Evolutionary conservation across 352 stramenopile genomes (phyloP).

Genomic region (Globisporangium apiculatum): DNA sequence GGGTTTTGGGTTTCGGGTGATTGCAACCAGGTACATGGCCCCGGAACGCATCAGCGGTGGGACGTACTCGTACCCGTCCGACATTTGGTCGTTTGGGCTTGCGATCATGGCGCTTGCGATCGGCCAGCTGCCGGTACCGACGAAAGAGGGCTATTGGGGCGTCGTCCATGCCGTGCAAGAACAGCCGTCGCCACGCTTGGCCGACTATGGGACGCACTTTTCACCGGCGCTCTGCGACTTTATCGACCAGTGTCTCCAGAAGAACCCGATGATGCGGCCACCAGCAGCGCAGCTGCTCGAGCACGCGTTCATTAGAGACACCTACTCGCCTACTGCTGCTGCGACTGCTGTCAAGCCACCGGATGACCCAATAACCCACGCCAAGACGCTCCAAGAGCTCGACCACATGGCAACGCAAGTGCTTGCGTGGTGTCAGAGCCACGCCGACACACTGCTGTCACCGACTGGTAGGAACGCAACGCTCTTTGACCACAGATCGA

Average conservation of each 20-base stretch:
- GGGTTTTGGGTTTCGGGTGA: neutral
- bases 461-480: slow-evolving; percentile 8
- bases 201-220: slow-evolving; percentile 57
- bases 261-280: slow-evolving; percentile 62
- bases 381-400: slow-evolving; percentile 27
- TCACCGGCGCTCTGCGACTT: slow-evolving; percentile 72
- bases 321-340: slow-evolving; percentile 19
- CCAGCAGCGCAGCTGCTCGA: slow-evolving; percentile 42
- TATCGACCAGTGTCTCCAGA: slow-evolving; percentile 70
- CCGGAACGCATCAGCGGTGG: slow-evolving; percentile 90
- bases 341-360: too few relatives aligned
- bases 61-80: slow-evolving; percentile 83
- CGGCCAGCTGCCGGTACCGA: slow-evolving; percentile 78
- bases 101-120: slow-evolving; percentile 83
- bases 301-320: slow-evolving; percentile 65
- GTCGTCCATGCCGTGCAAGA: slow-evolving; percentile 82
- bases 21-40: slow-evolving; percentile 78
- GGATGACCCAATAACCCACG: neutral
- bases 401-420: slow-evolving; percentile 41
- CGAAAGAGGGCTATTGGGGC: slow-evolving; percentile 85
- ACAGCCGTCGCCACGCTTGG: slow-evolving; percentile 57
- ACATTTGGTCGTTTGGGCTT: slow-evolving; percentile 81
- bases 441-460: slow-evolving; percentile 29
- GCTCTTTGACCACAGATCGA: slow-evolving; percentile 20
- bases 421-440: slow-evolving; percentile 44